Evolutionary conservation across 192 early-diverging fungal species (phyloP).

Genomic region (Backusella parvicylindrica): DNA sequence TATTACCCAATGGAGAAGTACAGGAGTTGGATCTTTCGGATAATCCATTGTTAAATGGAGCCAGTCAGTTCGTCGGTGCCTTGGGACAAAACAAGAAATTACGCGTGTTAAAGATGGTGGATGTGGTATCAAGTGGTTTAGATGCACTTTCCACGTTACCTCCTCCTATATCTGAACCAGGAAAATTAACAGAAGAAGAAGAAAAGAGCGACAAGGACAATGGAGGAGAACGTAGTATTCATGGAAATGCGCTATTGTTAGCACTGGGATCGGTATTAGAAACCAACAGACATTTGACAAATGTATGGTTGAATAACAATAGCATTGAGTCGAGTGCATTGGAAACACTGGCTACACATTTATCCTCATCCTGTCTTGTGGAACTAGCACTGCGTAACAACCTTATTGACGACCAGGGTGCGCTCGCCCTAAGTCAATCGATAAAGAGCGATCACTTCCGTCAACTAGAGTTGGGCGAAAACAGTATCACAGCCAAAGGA

Average conservation of each 20-base stretch:
- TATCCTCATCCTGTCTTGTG: conserved; percentile 20
- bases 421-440: conserved; percentile 22
- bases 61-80: conserved; percentile 28
- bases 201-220: conserved; percentile 16
- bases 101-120: conserved; percentile 34
- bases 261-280: conserved; percentile 24
- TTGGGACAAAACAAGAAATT: conserved; percentile 34
- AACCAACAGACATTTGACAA: conserved; percentile 26
- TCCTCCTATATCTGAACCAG: conserved; percentile 26
- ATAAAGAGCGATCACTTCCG: neutral
- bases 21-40: conserved; percentile 46
- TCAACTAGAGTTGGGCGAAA: conserved; percentile 42
- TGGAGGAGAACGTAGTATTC: conserved; percentile 13
- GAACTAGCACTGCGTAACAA: conserved; percentile 44
- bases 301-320: conserved; percentile 42
- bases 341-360: conserved; percentile 18
- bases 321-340: conserved; percentile 38
- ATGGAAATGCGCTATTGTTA: conserved; percentile 38
- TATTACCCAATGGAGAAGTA: conserved; percentile 7
- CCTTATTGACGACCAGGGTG: conserved; percentile 40
- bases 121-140: conserved; percentile 13
- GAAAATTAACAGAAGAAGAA: conserved; percentile 15
- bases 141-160: conserved; percentile 28
- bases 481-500: conserved; percentile 36
- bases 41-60: conserved; percentile 43